Conservation (phyloP, 345 rosid genomes). For the Turritis glabra region DNA sequence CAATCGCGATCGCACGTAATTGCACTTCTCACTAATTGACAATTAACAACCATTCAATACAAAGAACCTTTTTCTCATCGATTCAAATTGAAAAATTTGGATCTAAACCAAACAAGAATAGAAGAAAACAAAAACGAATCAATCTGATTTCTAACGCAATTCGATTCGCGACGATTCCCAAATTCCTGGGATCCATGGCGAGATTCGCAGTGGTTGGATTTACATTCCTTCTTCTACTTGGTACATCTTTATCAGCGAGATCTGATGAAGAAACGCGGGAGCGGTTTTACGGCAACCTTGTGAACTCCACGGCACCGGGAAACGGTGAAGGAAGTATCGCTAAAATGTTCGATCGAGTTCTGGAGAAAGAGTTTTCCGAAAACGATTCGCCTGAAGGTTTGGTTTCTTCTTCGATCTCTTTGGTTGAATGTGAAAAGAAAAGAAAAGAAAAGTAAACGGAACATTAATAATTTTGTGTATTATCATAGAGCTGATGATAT, state of each 20-base stretch:
- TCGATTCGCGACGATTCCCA: conserved; percentile 19
- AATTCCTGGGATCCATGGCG: conserved; percentile 33
- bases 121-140: not conserved
- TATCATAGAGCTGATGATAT: not conserved
- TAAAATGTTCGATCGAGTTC: conserved; percentile 89
- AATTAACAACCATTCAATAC: not conserved
- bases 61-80: not conserved
- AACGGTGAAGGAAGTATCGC: conserved; percentile 80
- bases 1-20: not conserved
- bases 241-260: conserved; percentile 50
- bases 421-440: not conserved
- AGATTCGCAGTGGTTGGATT: conserved; percentile 43
- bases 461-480: not conserved
- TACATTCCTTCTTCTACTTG: conserved; percentile 39
- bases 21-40: not conserved
- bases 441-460: not conserved
- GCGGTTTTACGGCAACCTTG: conserved; percentile 83
- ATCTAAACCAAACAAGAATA: conserved; percentile 4
- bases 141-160: not conserved
- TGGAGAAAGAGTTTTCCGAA: conserved; percentile 91
- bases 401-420: conserved; percentile 14
- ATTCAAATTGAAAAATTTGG: conserved; percentile 3
- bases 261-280: conserved; percentile 86
- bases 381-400: conserved; percentile 91
- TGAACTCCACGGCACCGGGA: conserved; percentile 68